phyloP scores from a whole-genome alignment of 805 yeast species.

The Candida easanensis region DNA sequence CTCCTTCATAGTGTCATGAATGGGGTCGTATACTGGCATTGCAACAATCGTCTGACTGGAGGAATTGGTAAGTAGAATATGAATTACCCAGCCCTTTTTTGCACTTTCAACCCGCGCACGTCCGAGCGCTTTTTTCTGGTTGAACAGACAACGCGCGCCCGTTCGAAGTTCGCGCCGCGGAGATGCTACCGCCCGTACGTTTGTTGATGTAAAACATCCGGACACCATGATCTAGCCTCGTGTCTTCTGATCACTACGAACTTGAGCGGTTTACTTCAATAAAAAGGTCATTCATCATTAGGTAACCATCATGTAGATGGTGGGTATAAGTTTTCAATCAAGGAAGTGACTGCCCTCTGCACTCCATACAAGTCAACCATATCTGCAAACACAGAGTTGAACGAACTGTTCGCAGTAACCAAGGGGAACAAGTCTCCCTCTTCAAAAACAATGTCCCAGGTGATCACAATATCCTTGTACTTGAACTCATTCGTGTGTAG shows the following conservation, averaged over 20 bases:
- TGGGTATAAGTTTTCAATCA: constrained; percentile 7
- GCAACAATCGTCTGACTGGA: too few species aligned
- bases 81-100: too few species aligned
- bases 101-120: too few species aligned
- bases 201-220: constrained; percentile 9
- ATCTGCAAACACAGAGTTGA: constrained; percentile 14
- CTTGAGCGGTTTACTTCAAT: too few species aligned
- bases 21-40: constrained; percentile 11
- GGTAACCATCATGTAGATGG: background rate
- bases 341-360: constrained; percentile 6
- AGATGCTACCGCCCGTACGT: too few species aligned
- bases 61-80: too few species aligned
- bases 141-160: background rate
- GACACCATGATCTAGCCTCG: too few species aligned
- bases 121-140: too few species aligned
- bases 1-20: constrained; percentile 15
- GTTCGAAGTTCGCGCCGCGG: background rate
- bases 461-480: constrained; percentile 3
- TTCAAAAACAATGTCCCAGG: constrained; percentile 18
- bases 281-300: background rate
- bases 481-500: constrained; percentile 2
- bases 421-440: constrained; percentile 8
- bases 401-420: constrained; percentile 12
- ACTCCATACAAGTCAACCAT: constrained; percentile 16
- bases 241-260: too few species aligned